Evolutionary conservation across 2,329 filamentous ascomycete species (phyloP).

Genomic region (Colletotrichum filicis): DNA sequence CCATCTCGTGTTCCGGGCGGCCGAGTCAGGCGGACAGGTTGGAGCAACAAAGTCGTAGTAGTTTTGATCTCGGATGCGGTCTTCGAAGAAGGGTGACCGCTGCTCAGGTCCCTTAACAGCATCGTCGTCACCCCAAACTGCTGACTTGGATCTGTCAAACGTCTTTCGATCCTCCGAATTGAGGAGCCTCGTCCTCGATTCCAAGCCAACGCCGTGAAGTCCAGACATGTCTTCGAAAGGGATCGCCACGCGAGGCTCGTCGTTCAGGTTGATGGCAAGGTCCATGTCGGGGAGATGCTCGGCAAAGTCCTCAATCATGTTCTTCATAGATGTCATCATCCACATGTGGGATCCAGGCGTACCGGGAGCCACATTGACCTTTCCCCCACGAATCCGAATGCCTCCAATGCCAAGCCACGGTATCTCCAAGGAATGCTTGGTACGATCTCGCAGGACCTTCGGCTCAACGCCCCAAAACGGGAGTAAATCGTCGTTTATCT

Average conservation of each 20-base stretch:
- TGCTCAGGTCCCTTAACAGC: neutral
- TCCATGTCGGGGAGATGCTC: constrained; percentile 82
- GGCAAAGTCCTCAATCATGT: constrained; percentile 76
- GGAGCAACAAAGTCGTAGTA: constrained; percentile 50
- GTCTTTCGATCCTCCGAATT: neutral
- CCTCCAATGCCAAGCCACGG: constrained; percentile 51
- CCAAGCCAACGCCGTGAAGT: neutral
- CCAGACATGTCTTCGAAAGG: constrained; percentile 6
- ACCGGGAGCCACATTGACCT: constrained; percentile 53
- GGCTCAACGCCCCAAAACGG: constrained; percentile 82
- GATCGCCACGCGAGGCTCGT: constrained; percentile 43
- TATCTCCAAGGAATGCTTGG: constrained; percentile 44
- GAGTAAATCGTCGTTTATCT: constrained; percentile 76
- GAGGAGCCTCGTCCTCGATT: neutral
- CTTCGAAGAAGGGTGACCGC: constrained; percentile 35
- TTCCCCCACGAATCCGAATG: constrained; percentile 70
- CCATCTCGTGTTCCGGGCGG: constrained; percentile 51
- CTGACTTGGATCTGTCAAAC: constrained; percentile 12
- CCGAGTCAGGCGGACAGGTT: constrained; percentile 58
- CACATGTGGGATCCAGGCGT: constrained; percentile 47
- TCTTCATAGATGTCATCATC: constrained; percentile 54
- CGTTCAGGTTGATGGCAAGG: constrained; percentile 75
- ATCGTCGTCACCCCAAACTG: constrained; percentile 33
- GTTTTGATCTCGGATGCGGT: constrained; percentile 41
- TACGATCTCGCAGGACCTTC: constrained; percentile 69